Evolutionary conservation across 73 alveolate species (phyloP).

Genomic region (Paramecium sonneborni): DNA sequence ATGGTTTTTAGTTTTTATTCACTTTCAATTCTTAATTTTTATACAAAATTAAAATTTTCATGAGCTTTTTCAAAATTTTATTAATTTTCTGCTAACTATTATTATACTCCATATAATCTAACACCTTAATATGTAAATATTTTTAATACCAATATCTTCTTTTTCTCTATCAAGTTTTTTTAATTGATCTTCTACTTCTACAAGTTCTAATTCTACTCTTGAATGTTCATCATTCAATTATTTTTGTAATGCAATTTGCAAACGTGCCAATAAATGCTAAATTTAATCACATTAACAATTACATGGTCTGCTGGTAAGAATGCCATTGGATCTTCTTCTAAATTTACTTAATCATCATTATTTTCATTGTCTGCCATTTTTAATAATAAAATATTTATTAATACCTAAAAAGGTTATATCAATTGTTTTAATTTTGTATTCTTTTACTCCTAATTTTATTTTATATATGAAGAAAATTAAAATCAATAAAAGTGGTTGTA

Average conservation of each 20-base stretch:
- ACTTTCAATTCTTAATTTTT: slow-evolving; percentile 83
- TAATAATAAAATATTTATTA: neutral
- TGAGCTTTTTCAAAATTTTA: slow-evolving; percentile 86
- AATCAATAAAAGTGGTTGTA: neutral
- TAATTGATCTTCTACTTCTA: slow-evolving; percentile 83
- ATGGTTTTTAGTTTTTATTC: slow-evolving; percentile 79
- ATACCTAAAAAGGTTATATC: neutral
- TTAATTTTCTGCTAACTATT: slow-evolving; percentile 87
- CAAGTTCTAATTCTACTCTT: slow-evolving; percentile 78
- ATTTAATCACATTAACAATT: neutral
- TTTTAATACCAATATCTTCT: slow-evolving; percentile 80
- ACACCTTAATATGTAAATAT: slow-evolving; percentile 60
- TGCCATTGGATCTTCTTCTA: slow-evolving; percentile 78
- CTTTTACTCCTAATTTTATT: neutral
- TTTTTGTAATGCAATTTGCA: slow-evolving; percentile 79
- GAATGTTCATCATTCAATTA: slow-evolving; percentile 87
- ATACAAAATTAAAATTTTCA: slow-evolving; percentile 84
- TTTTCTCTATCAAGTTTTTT: slow-evolving; percentile 76
- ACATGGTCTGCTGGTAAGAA: slow-evolving; percentile 91
- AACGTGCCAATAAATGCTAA: slow-evolving; percentile 79
- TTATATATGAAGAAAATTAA: neutral
- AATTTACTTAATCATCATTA: slow-evolving; percentile 19
- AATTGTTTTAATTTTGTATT: neutral
- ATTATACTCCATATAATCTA: slow-evolving; percentile 86
- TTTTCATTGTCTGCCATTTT: slow-evolving; percentile 27